phyloP scores from a whole-genome alignment of 1,284 basidiomycete species.

The Cutaneotrichosporon spelunceum region DNA sequence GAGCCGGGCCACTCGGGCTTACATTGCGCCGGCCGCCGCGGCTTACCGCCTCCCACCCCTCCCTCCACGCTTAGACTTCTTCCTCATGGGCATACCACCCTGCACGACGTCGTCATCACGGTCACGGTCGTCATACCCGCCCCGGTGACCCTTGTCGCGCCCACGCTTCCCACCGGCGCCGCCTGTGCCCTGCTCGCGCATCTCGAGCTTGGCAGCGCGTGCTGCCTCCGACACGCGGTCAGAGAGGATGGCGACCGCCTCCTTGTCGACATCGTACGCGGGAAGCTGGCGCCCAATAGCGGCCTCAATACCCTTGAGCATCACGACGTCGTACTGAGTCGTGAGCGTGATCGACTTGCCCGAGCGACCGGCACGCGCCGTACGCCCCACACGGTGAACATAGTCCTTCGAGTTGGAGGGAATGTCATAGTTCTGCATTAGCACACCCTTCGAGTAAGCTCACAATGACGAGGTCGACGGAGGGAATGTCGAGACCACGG shows the following conservation, averaged over 20 bases:
- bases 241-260: constrained; percentile 80
- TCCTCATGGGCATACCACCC: constrained; percentile 49
- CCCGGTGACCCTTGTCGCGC: constrained; percentile 57
- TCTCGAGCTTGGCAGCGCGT: constrained; percentile 74
- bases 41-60: constrained; percentile 8
- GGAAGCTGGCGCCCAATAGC: constrained; percentile 92
- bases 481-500: constrained; percentile 92
- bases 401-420: constrained; percentile 99
- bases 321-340: constrained; percentile 97
- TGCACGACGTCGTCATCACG: constrained; percentile 77
- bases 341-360: constrained; percentile 96
- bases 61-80: constrained; percentile 26
- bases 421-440: constrained; percentile 79
- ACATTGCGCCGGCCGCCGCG: not conserved
- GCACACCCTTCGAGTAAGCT: constrained; percentile 12
- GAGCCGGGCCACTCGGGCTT: not conserved
- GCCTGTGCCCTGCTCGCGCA: constrained; percentile 53
- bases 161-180: constrained; percentile 57
- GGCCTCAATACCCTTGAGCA: constrained; percentile 88
- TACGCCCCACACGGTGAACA: constrained; percentile 96
- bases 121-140: constrained; percentile 71
- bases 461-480: constrained; percentile 86
- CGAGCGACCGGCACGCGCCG: constrained; percentile 90
- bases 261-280: constrained; percentile 83
- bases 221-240: constrained; percentile 89